Evolutionary conservation across 345 rosid species (phyloP).

Genomic region (Theobroma cacao): DNA sequence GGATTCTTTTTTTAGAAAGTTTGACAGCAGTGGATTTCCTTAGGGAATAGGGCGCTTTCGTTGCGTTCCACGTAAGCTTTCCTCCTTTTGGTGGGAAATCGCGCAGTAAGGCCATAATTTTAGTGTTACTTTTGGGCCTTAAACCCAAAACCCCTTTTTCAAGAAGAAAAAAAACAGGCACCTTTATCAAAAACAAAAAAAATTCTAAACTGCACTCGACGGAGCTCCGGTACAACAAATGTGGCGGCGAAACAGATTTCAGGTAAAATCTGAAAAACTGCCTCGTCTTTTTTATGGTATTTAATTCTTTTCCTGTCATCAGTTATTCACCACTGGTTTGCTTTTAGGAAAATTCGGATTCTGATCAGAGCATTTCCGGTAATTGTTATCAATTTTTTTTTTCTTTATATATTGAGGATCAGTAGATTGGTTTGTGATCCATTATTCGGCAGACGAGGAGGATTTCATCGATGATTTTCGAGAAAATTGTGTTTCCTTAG

Average conservation of each 20-base stretch:
- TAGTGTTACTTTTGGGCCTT: background rate
- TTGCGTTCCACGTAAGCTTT: background rate
- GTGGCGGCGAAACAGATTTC: conserved; percentile 55
- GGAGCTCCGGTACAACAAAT: conserved; percentile 19
- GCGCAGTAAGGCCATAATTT: background rate
- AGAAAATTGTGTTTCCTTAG: conserved; percentile 34
- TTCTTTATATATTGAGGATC: background rate
- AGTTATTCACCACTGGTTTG: background rate
- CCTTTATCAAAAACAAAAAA: background rate
- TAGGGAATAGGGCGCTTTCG: background rate
- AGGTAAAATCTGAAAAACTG: conserved; percentile 24
- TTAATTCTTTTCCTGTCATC: conserved; percentile 1
- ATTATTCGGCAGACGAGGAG: conserved; percentile 49
- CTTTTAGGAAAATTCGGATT: conserved; percentile 46
- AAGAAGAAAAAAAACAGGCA: background rate
- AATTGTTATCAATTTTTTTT: conserved; percentile 10
- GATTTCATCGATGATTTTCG: conserved; percentile 37
- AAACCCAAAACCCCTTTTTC: background rate
- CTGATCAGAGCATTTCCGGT: conserved; percentile 81
- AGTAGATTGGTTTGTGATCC: background rate
- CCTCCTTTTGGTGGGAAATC: background rate
- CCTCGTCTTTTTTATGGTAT: background rate
- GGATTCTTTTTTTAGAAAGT: too few relatives aligned
- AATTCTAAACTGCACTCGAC: background rate
- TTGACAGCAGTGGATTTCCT: background rate